Percentiles rank a stretch among this genome's conserved stretches.
phyloP scores from a whole-genome alignment of 1,284 basidiomycete genomes.

The Tetrapyrgos nigripes region DNA sequence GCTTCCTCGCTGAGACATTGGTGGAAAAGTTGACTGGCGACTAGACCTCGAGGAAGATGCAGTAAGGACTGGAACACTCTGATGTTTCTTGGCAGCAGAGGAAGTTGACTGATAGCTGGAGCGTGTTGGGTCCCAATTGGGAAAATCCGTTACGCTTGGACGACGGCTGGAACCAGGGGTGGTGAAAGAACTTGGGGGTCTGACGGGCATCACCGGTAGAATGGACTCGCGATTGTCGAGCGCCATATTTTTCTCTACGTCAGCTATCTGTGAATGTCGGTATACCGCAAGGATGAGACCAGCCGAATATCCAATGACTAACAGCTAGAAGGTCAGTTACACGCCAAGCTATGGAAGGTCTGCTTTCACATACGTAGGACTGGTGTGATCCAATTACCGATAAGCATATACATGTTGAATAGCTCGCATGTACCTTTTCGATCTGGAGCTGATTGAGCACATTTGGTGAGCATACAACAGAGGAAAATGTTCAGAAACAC shows the following conservation, averaged over 20 bases:
- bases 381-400: slow-evolving; percentile 63
- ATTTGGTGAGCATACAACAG: neutral
- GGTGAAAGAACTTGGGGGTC: neutral
- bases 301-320: slow-evolving; percentile 47
- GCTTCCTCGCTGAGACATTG: neutral
- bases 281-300: slow-evolving; percentile 43
- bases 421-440: slow-evolving; percentile 53
- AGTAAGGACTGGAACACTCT: neutral
- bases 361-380: slow-evolving; percentile 53
- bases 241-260: slow-evolving; percentile 21
- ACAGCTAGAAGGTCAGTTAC: neutral
- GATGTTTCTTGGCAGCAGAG: neutral
- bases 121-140: neutral
- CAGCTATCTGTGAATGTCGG: slow-evolving; percentile 24
- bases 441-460: slow-evolving; percentile 39
- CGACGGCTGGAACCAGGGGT: too few relatives aligned
- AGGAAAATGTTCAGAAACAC: slow-evolving; percentile 9
- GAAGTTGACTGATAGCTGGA: neutral
- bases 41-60: neutral
- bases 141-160: neutral
- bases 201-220: slow-evolving; percentile 23
- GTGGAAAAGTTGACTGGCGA: neutral
- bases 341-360: neutral
- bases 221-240: slow-evolving; percentile 21
- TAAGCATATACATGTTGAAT: slow-evolving; percentile 54